phyloP scores from a whole-genome alignment of 768 basidiomycete genomes.

The Suillus lakei region DNA sequence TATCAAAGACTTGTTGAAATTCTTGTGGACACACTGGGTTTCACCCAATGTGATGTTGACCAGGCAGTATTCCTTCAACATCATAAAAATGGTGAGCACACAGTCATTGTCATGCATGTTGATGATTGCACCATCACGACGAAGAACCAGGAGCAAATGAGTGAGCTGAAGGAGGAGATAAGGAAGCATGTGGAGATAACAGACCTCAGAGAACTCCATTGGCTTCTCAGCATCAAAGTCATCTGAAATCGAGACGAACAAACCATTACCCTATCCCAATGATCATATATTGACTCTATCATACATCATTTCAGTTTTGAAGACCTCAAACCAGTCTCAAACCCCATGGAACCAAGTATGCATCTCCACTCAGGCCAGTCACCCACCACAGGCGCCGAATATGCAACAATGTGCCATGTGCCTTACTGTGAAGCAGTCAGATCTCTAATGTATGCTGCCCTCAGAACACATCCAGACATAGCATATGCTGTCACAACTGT shows the following conservation, averaged over 20 bases:
- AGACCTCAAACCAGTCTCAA: too few species aligned
- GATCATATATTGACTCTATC: background rate
- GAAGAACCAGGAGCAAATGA: background rate
- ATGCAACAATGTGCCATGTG: too few species aligned
- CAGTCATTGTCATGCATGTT: constrained; percentile 27
- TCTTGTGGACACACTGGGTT: constrained; percentile 8
- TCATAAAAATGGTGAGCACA: too few species aligned
- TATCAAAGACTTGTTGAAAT: constrained; percentile 14
- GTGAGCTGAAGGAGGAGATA: constrained; percentile 26
- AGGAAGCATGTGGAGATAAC: constrained; percentile 34
- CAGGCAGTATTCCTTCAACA: constrained; percentile 27
- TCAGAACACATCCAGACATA: too few species aligned
- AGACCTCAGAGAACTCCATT: constrained; percentile 30
- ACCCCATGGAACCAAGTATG: too few species aligned
- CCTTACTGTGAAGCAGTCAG: too few species aligned
- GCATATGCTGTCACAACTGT: too few species aligned
- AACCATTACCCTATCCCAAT: constrained; percentile 29
- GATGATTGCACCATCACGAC: constrained; percentile 39
- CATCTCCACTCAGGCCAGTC: too few species aligned
- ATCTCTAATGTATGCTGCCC: too few species aligned
- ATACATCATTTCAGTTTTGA: background rate
- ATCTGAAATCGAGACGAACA: constrained; percentile 17
- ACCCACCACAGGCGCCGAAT: too few species aligned
- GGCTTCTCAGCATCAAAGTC: constrained; percentile 40
- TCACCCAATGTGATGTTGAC: constrained; percentile 18